These are phyloP conservation scores for Cucumis melo DNA, from an alignment of 306 rosid species.

Conservation along the genomic window DNA sequence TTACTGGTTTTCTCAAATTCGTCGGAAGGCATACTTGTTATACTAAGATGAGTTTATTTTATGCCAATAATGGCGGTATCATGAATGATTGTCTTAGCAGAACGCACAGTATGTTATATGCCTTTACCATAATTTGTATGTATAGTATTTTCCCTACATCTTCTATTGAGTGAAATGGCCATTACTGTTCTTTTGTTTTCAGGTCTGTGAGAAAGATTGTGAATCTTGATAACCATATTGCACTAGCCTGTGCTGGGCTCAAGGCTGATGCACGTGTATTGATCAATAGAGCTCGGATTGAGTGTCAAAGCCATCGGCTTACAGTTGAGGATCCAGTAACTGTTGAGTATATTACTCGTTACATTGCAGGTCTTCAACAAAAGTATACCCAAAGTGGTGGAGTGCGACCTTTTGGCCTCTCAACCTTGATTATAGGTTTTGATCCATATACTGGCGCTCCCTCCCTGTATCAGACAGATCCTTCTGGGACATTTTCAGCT, in stretches of 20 bases:
- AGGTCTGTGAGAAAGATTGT: constrained; percentile 54
- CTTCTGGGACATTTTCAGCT: constrained; percentile 16
- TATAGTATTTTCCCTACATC: not conserved
- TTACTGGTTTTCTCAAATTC: not conserved
- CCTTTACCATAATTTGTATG: not conserved
- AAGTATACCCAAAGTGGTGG: constrained; percentile 99
- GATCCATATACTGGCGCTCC: constrained; percentile 78
- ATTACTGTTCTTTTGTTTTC: constrained; percentile 8
- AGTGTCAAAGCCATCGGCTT: constrained; percentile 94
- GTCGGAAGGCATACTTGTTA: not conserved
- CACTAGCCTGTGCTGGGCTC: constrained; percentile 95
- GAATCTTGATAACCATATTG: constrained; percentile 47
- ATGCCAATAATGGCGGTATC: not conserved
- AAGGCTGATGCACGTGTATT: constrained; percentile 97
- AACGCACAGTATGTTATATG: not conserved
- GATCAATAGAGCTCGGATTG: constrained; percentile 76
- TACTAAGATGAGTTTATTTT: not conserved
- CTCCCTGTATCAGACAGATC: constrained; percentile 29
- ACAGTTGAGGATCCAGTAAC: constrained; percentile 96
- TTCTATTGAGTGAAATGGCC: not conserved
- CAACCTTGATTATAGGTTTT: constrained; percentile 89
- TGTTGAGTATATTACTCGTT: constrained; percentile 86
- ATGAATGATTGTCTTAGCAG: not conserved
- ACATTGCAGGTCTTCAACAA: constrained; percentile 97
- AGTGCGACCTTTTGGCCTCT: constrained; percentile 92